Conservation (phyloP, 768 basidiomycete genomes). For the Rubroboletus satanas region DNA sequence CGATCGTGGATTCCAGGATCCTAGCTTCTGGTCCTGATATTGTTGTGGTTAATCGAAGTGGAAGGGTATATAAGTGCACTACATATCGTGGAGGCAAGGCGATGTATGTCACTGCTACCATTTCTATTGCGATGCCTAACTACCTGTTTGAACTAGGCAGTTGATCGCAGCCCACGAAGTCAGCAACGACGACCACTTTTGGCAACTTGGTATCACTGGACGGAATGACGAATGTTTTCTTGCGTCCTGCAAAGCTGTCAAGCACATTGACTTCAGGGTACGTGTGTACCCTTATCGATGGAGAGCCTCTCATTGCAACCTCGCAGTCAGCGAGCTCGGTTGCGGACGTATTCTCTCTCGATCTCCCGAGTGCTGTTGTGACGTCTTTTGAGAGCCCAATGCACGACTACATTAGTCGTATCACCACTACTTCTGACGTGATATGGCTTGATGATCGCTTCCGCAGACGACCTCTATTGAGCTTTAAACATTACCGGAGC, state of each 20-base stretch:
- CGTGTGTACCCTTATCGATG: slow-evolving; percentile 8
- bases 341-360: slow-evolving; percentile 35
- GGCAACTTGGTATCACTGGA: slow-evolving; percentile 45
- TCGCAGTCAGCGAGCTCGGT: slow-evolving; percentile 30
- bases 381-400: slow-evolving; percentile 50
- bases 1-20: slow-evolving; percentile 47
- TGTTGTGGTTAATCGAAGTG: slow-evolving; percentile 47
- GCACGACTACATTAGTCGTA: slow-evolving; percentile 43
- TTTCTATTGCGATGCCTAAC: not conserved
- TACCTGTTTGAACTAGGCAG: slow-evolving; percentile 18
- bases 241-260: slow-evolving; percentile 42
- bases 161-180: slow-evolving; percentile 9
- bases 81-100: slow-evolving; percentile 34
- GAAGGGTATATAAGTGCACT: slow-evolving; percentile 47
- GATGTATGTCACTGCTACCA: slow-evolving; percentile 36
- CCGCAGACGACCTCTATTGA: slow-evolving; percentile 54
- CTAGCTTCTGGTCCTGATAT: slow-evolving; percentile 32
- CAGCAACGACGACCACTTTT: slow-evolving; percentile 38
- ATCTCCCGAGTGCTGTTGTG: slow-evolving; percentile 37
- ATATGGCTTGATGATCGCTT: slow-evolving; percentile 70
- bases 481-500: slow-evolving; percentile 56
- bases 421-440: slow-evolving; percentile 59
- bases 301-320: slow-evolving; percentile 4
- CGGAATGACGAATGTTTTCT: slow-evolving; percentile 41
- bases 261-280: slow-evolving; percentile 57